These are phyloP conservation scores for Bipolaris victoriae DNA, from an alignment of 2,329 filamentous ascomycete species.

Conservation along the genomic window DNA sequence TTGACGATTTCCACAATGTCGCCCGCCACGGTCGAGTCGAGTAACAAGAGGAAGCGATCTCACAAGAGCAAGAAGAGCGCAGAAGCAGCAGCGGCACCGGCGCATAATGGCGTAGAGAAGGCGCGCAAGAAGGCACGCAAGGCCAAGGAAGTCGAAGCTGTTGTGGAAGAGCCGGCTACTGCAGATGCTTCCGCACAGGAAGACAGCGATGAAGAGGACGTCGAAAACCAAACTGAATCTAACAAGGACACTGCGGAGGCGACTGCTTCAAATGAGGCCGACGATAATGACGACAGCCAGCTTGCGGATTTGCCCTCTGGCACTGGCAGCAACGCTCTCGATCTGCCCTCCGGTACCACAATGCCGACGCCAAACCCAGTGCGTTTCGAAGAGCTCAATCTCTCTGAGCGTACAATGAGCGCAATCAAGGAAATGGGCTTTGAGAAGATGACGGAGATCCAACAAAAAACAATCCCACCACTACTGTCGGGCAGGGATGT, in stretches of 20 bases:
- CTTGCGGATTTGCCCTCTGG: slow-evolving; percentile 14
- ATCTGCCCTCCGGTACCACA: slow-evolving; percentile 62
- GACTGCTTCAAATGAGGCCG: slow-evolving; percentile 35
- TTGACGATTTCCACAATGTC: slow-evolving; percentile 39
- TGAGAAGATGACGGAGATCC: slow-evolving; percentile 94
- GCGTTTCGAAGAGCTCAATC: slow-evolving; percentile 79
- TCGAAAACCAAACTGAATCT: slow-evolving; percentile 30
- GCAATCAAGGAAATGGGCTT: slow-evolving; percentile 93
- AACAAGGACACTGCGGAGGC: slow-evolving; percentile 33
- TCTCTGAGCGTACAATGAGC: slow-evolving; percentile 87
- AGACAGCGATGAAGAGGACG: slow-evolving; percentile 44
- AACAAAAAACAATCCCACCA: slow-evolving; percentile 84
- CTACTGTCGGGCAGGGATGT: slow-evolving; percentile 86
- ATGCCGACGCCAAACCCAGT: slow-evolving; percentile 68
- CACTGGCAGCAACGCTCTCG: slow-evolving; percentile 37
- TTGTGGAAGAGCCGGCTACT: slow-evolving; percentile 33
- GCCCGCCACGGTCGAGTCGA: slow-evolving; percentile 46
- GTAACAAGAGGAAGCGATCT: slow-evolving; percentile 58
- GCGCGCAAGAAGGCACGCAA: slow-evolving; percentile 47
- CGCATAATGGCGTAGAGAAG: slow-evolving; percentile 27
- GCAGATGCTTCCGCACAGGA: slow-evolving; percentile 35
- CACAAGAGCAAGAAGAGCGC: slow-evolving; percentile 49
- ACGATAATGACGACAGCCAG: slow-evolving; percentile 28
- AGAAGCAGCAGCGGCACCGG: slow-evolving; percentile 27
- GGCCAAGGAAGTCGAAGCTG: slow-evolving; percentile 46